phyloP scores from a whole-genome alignment of 805 yeast species.

The Wickerhamomyces pijperi region DNA sequence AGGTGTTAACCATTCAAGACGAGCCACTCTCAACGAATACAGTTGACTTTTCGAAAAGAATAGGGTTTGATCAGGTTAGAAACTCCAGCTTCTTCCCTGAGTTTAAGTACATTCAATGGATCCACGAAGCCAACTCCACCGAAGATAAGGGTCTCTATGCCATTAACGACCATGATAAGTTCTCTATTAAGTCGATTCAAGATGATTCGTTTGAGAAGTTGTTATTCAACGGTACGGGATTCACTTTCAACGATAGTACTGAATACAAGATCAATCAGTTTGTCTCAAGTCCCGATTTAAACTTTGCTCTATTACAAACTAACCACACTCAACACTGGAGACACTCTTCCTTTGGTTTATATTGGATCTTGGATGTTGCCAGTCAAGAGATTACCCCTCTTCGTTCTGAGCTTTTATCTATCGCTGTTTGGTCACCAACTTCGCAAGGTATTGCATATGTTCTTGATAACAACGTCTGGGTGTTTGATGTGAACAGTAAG shows the following conservation, averaged over 20 bases:
- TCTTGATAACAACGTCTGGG: constrained; percentile 55
- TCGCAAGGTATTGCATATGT: constrained; percentile 60
- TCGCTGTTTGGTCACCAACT: constrained; percentile 67
- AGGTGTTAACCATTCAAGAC: constrained; percentile 9
- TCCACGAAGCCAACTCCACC: constrained; percentile 34
- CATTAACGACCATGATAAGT: constrained; percentile 33
- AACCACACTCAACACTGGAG: constrained; percentile 51
- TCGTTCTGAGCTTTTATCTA: constrained; percentile 23
- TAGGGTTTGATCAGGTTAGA: constrained; percentile 33
- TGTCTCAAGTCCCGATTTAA: constrained; percentile 57
- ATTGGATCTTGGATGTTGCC: constrained; percentile 29
- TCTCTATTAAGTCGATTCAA: constrained; percentile 39
- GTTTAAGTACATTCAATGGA: constrained; percentile 58
- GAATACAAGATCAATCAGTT: constrained; percentile 39
- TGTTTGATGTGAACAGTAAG: constrained; percentile 27
- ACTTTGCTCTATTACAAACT: constrained; percentile 46
- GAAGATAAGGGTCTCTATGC: constrained; percentile 63
- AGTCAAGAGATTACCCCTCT: constrained; percentile 15
- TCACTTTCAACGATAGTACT: constrained; percentile 27
- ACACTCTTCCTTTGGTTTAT: constrained; percentile 34
- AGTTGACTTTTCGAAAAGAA: constrained; percentile 1
- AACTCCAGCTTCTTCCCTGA: constrained; percentile 46
- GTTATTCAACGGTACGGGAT: constrained; percentile 38
- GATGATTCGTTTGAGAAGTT: constrained; percentile 32
- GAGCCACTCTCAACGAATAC: constrained; percentile 4